phyloP scores from a whole-genome alignment of 805 yeast species.

The Spathaspora hagerdaliae region DNA sequence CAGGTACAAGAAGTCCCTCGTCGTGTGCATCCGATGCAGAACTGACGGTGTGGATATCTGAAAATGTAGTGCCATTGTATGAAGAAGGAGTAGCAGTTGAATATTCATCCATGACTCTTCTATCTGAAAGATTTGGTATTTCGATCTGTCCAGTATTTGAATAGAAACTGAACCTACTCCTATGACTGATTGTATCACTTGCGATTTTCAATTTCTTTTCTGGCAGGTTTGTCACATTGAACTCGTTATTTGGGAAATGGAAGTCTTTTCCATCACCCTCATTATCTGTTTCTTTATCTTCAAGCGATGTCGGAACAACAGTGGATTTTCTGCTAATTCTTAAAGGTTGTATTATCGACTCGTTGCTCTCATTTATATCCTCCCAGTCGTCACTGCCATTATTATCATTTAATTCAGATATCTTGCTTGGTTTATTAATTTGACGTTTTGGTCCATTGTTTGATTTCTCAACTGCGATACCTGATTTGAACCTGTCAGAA shows the following conservation, averaged over 20 bases:
- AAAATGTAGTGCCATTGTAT: constrained; percentile 22
- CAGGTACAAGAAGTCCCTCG: constrained; percentile 18
- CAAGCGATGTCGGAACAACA: neutral
- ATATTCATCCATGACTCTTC: constrained; percentile 9
- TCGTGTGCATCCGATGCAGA: constrained; percentile 11
- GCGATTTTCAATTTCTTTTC: constrained; percentile 6
- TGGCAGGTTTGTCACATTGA: constrained; percentile 30
- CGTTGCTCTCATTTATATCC: constrained; percentile 1
- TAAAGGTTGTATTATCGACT: constrained; percentile 13
- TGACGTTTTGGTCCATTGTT: neutral
- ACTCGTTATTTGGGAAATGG: constrained; percentile 32
- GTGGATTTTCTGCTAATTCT: constrained; percentile 5
- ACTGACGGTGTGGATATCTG: constrained; percentile 20
- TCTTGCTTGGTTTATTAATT: neutral
- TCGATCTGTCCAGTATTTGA: constrained; percentile 33
- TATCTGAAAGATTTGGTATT: constrained; percentile 35
- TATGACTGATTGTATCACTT: constrained; percentile 11
- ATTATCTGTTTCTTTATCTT: constrained; percentile 21
- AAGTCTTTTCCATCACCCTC: constrained; percentile 30
- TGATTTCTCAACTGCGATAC: neutral
- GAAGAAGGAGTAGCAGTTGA: constrained; percentile 11
- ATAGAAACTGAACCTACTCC: constrained; percentile 13
- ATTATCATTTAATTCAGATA: neutral
- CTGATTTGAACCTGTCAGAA: neutral
- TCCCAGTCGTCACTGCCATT: neutral